Percentiles rank a stretch among this genome's conserved stretches.
phyloP scores from a whole-genome alignment of 2,329 filamentous ascomycete genomes.

The Colletotrichum lindemuthianum region DNA sequence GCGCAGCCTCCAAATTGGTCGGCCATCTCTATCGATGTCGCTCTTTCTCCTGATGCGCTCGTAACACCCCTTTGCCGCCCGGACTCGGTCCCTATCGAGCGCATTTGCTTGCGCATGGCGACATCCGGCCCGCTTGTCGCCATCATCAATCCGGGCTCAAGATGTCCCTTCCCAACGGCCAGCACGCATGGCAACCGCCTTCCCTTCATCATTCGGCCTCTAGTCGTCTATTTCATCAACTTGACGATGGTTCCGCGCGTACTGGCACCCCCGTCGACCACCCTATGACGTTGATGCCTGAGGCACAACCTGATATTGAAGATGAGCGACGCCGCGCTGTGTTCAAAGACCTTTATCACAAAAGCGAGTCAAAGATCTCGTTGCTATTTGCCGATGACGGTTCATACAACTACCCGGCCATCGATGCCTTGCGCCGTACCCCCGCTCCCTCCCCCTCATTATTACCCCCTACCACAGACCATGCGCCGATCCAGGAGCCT shows the following conservation, averaged over 20 bases:
- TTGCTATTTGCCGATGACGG: conserved; percentile 75
- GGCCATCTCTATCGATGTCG: conserved; percentile 64
- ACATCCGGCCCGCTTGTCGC: conserved; percentile 57
- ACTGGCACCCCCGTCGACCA: conserved; percentile 63
- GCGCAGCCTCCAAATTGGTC: conserved; percentile 50
- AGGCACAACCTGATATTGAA: conserved; percentile 68
- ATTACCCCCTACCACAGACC: conserved; percentile 66
- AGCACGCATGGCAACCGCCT: conserved; percentile 72
- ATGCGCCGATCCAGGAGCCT: conserved; percentile 67
- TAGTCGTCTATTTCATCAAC: conserved; percentile 62
- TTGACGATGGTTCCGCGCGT: conserved; percentile 68
- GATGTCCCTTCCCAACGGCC: conserved; percentile 76
- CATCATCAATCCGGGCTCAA: conserved; percentile 61
- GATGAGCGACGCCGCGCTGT: conserved; percentile 78
- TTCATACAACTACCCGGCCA: conserved; percentile 60
- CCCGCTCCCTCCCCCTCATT: conserved; percentile 50
- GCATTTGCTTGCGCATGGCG: conserved; percentile 66
- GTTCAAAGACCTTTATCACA: conserved; percentile 82
- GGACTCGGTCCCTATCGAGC: conserved; percentile 62
- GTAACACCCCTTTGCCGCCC: conserved; percentile 57
- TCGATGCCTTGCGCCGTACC: conserved; percentile 63
- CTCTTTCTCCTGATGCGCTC: conserved; percentile 61
- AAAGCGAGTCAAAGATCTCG: conserved; percentile 80
- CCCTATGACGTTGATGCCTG: conserved; percentile 64
- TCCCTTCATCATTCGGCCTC: conserved; percentile 59